Evolutionary conservation across 2,329 filamentous ascomycete genomes (phyloP).

Genomic region (Kalaharituber pfeilii): DNA sequence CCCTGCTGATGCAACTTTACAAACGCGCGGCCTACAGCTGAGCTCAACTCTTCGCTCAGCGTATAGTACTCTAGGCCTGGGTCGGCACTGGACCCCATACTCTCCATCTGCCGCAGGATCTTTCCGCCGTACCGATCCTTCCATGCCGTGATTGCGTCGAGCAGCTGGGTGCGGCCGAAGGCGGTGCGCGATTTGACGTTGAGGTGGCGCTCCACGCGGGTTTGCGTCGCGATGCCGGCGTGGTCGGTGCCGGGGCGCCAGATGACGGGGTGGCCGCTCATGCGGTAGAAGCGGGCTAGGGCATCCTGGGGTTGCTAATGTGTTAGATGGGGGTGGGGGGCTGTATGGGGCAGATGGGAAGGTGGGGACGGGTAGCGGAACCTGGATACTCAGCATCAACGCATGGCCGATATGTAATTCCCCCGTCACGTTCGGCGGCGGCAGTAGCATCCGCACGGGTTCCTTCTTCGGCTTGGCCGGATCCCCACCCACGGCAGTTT

Average conservation of each 20-base stretch:
- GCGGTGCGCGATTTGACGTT: slow-evolving; percentile 10
- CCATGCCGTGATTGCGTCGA: slow-evolving; percentile 16
- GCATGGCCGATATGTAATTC: slow-evolving; percentile 21
- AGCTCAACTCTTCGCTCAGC: slow-evolving; percentile 10
- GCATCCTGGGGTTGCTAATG: slow-evolving; percentile 12
- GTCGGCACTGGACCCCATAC: slow-evolving; percentile 19
- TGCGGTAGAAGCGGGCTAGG: slow-evolving; percentile 20
- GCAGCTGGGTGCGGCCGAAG: slow-evolving; percentile 14
- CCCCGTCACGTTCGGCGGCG: slow-evolving; percentile 22
- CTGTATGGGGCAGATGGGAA: too few relatives aligned
- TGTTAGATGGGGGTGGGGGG: not conserved
- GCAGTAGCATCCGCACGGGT: slow-evolving; percentile 18
- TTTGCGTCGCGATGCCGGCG: slow-evolving; percentile 21
- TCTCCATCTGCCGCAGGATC: slow-evolving; percentile 16
- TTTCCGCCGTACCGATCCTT: slow-evolving; percentile 13
- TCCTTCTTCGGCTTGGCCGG: slow-evolving; percentile 1
- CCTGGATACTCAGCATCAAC: slow-evolving; percentile 17
- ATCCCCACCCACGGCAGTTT: not conserved
- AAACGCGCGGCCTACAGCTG: slow-evolving; percentile 20
- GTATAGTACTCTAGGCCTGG: slow-evolving; percentile 18
- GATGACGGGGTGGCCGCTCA: slow-evolving; percentile 18
- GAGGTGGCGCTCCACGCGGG: slow-evolving; percentile 21
- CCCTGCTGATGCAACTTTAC: slow-evolving; percentile 18
- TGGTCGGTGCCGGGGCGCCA: slow-evolving; percentile 21
- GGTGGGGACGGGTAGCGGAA: too few relatives aligned